Evolutionary conservation across 176 grass and related monocot genomes (phyloP).

Genomic region (Lolium multiflorum): DNA sequence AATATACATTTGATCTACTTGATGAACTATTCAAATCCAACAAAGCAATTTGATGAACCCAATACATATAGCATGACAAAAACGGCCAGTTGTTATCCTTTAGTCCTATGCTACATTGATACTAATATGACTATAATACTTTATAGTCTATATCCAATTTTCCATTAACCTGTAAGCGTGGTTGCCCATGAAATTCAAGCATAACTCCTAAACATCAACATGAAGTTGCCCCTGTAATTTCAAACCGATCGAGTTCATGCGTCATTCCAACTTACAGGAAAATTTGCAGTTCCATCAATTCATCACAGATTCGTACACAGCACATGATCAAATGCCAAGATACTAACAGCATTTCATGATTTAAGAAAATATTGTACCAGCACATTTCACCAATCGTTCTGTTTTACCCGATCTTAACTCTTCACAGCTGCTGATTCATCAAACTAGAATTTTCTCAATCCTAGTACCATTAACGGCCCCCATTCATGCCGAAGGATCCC

Average conservation of each 20-base stretch:
- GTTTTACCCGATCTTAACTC: neutral
- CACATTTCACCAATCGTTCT: neutral
- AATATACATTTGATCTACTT: neutral
- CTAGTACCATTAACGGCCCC: neutral
- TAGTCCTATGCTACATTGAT: neutral
- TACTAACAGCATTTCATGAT: neutral
- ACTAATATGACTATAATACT: neutral
- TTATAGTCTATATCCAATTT: neutral
- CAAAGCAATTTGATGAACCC: neutral
- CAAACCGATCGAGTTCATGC: neutral
- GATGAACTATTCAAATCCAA: neutral
- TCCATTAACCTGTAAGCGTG: neutral
- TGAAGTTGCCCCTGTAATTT: neutral
- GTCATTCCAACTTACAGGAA: neutral
- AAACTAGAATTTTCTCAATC: neutral
- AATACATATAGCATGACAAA: slow-evolving; percentile 6
- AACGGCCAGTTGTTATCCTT: neutral
- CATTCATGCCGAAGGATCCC: neutral
- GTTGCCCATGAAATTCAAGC: neutral
- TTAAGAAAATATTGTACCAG: neutral
- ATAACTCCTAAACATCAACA: neutral
- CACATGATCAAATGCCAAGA: neutral
- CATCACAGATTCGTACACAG: no score
- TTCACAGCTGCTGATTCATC: neutral
- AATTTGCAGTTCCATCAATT: neutral